Conservation (phyloP, 2,329 filamentous ascomycete species). For the Aspergillus jensenii region DNA sequence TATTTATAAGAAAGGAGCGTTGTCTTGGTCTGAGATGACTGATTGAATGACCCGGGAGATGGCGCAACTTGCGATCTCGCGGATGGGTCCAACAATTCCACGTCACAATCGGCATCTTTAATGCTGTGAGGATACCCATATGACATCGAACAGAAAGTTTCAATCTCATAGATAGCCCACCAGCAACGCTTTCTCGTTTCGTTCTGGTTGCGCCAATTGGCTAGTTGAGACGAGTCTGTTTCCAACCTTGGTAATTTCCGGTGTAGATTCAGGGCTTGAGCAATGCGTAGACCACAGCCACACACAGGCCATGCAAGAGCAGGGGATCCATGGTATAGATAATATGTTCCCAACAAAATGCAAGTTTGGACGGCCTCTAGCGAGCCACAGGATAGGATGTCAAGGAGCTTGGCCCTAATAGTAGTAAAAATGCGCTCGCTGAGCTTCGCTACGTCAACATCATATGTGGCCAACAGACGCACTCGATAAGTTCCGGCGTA, state of each 20-base stretch:
- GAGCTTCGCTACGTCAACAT: too few relatives aligned
- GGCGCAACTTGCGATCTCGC: slow-evolving; percentile 5
- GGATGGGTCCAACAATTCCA: slow-evolving; percentile 29
- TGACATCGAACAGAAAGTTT: slow-evolving; percentile 42
- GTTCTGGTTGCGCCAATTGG: slow-evolving; percentile 1
- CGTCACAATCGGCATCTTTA: slow-evolving; percentile 32
- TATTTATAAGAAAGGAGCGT: too few relatives aligned
- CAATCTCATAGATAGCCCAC: slow-evolving; percentile 45
- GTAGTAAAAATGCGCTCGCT: too few relatives aligned
- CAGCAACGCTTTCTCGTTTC: slow-evolving; percentile 39
- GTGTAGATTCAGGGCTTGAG: too few relatives aligned
- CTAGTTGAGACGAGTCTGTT: slow-evolving; percentile 5
- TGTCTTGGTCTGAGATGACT: too few relatives aligned
- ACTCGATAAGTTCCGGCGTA: slow-evolving; percentile 17
- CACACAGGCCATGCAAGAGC: slow-evolving; percentile 40
- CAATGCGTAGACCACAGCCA: too few relatives aligned
- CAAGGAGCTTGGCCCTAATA: slow-evolving; percentile 18
- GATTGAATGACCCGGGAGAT: too few relatives aligned
- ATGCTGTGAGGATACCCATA: slow-evolving; percentile 41
- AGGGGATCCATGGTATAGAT: slow-evolving; percentile 38
- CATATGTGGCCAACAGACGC: too few relatives aligned
- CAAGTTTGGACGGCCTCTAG: slow-evolving; percentile 37
- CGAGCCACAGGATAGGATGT: slow-evolving; percentile 23
- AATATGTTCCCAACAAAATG: slow-evolving; percentile 39
- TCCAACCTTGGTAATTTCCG: too few relatives aligned